phyloP scores from a whole-genome alignment of 345 rosid genomes.

The Raphanus sativus region DNA sequence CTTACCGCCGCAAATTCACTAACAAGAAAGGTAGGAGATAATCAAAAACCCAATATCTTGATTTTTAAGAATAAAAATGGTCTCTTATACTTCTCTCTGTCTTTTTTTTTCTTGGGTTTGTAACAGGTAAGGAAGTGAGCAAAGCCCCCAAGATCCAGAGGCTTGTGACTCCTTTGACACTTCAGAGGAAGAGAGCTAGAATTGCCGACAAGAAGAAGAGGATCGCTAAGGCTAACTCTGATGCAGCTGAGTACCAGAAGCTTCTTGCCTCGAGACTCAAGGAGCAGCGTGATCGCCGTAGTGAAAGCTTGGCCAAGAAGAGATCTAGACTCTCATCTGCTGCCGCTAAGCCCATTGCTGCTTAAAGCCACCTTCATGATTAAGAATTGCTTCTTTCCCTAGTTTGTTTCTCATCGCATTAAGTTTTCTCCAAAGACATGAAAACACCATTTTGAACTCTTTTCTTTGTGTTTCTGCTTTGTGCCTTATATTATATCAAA shows the following conservation, averaged over 20 bases:
- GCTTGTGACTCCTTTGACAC: constrained; percentile 78
- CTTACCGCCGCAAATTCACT: constrained; percentile 75
- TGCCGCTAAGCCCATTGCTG: constrained; percentile 66
- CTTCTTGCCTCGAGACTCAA: constrained; percentile 82
- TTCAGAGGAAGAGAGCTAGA: constrained; percentile 83
- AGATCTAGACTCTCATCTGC: constrained; percentile 82
- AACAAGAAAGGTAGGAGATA: constrained; percentile 55
- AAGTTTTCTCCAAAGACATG: constrained; percentile 11
- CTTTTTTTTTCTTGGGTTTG: background rate
- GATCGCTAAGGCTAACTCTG: constrained; percentile 81
- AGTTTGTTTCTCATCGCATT: background rate
- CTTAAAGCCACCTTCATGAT: constrained; percentile 36
- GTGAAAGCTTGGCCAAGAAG: constrained; percentile 90
- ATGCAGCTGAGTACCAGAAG: constrained; percentile 87
- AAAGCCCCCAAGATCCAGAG: constrained; percentile 94
- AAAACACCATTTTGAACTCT: constrained; percentile 9
- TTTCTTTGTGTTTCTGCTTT: background rate
- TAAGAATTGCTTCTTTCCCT: background rate
- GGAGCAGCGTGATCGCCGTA: constrained; percentile 83
- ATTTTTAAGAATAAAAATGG: background rate
- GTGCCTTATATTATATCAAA: constrained; percentile 8
- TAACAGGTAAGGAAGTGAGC: constrained; percentile 70
- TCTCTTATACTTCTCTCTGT: background rate
- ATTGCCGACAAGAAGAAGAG: constrained; percentile 83
- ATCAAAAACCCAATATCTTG: background rate